Conservation (phyloP, 331 rosid genomes). For the Malus hybrid region DNA sequence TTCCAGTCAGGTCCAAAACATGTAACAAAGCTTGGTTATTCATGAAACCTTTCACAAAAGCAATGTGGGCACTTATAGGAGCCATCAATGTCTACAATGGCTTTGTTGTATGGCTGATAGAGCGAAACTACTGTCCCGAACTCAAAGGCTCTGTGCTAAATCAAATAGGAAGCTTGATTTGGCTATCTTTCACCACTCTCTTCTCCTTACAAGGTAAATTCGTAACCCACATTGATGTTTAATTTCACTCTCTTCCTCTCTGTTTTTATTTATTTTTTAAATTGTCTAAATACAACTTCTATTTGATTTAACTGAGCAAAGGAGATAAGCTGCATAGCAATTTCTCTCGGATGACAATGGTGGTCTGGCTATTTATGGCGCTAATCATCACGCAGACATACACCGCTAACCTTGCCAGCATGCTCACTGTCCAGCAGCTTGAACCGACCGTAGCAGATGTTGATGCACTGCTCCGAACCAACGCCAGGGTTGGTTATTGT, state of each 20-base stretch:
- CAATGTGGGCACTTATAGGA: conserved; percentile 35
- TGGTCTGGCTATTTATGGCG: conserved; percentile 35
- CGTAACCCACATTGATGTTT: neutral
- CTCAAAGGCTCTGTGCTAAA: conserved; percentile 19
- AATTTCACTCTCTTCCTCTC: neutral
- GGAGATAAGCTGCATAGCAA: conserved; percentile 27
- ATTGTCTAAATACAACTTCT: neutral
- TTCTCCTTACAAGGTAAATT: conserved; percentile 30
- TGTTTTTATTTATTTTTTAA: neutral
- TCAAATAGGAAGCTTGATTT: conserved; percentile 28
- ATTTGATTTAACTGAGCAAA: neutral
- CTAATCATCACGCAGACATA: conserved; percentile 33
- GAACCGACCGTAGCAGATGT: conserved; percentile 20
- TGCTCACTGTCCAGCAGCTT: conserved; percentile 26
- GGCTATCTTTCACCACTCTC: conserved; percentile 32
- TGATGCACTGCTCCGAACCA: conserved; percentile 11
- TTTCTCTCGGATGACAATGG: conserved; percentile 31
- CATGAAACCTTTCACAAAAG: conserved; percentile 35
- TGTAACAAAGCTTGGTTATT: conserved; percentile 23
- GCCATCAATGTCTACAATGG: conserved; percentile 30
- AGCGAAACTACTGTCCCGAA: conserved; percentile 26
- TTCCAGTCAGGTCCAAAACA: conserved; percentile 19
- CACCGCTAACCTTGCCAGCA: conserved; percentile 39
- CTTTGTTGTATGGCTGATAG: conserved; percentile 43
- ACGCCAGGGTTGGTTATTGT: conserved; percentile 21